Conservation (phyloP, 2,329 filamentous ascomycete genomes). For the Penicillium sp. region DNA sequence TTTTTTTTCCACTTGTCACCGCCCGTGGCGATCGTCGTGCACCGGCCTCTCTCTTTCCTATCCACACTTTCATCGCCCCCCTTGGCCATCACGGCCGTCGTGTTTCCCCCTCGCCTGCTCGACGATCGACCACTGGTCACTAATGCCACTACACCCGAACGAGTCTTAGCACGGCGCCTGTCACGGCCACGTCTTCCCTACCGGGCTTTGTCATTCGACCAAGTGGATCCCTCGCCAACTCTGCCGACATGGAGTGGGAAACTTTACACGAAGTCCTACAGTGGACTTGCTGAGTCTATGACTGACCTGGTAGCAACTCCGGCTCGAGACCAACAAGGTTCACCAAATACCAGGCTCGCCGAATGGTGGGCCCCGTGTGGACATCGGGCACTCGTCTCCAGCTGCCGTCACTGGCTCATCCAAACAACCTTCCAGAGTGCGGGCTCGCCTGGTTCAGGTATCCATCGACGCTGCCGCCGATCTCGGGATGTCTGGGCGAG, state of each 20-base stretch:
- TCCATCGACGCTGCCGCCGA: conserved; percentile 30
- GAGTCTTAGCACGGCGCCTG: too few species aligned
- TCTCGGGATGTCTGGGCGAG: conserved; percentile 25
- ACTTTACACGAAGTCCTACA: too few species aligned
- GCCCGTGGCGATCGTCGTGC: too few species aligned
- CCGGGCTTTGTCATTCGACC: conserved; percentile 8
- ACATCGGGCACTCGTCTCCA: conserved; percentile 11
- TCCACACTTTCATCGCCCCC: too few species aligned
- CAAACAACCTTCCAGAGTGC: conserved; percentile 5
- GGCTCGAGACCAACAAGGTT: conserved; percentile 20
- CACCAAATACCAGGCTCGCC: conserved; percentile 17
- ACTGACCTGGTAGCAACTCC: too few species aligned
- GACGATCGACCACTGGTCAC: too few species aligned
- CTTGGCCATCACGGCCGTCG: too few species aligned
- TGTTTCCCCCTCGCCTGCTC: too few species aligned
- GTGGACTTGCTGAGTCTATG: too few species aligned
- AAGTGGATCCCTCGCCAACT: conserved; percentile 18
- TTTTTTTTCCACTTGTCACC: neutral
- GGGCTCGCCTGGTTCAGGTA: conserved; percentile 19
- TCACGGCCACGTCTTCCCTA: too few species aligned
- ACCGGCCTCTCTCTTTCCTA: too few species aligned
- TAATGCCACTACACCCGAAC: too few species aligned
- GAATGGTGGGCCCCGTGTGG: conserved; percentile 17
- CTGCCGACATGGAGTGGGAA: conserved; percentile 17
- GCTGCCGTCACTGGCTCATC: conserved; percentile 13